phyloP scores from a whole-genome alignment of 371 early-diverging fungal genomes.

The Encephalitozoon hellem region DNA sequence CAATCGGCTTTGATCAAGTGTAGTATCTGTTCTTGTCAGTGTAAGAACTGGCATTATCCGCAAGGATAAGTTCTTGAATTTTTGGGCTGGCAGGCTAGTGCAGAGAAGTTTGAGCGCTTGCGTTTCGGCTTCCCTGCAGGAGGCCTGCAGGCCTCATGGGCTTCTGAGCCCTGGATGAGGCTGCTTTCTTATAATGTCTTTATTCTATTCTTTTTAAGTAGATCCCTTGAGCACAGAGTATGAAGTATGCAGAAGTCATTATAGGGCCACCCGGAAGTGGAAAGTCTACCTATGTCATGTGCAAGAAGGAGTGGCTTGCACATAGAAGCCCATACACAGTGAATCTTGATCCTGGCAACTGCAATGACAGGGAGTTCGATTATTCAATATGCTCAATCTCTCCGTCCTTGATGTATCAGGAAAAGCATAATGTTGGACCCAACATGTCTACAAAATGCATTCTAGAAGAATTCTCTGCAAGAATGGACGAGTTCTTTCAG shows the following conservation, averaged over 20 bases:
- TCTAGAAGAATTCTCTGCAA: slow-evolving; percentile 10
- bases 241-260: slow-evolving; percentile 45
- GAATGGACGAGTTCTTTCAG: slow-evolving; percentile 17
- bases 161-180: not conserved
- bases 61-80: slow-evolving; percentile 14
- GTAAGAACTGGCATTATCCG: slow-evolving; percentile 65
- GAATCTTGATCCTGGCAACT: slow-evolving; percentile 50
- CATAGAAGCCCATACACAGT: slow-evolving; percentile 27
- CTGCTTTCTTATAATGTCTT: not conserved
- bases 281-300: slow-evolving; percentile 41
- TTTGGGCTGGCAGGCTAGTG: not conserved
- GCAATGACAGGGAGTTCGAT: slow-evolving; percentile 4
- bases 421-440: slow-evolving; percentile 31
- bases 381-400: slow-evolving; percentile 1
- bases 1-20: slow-evolving; percentile 72
- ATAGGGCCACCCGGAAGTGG: slow-evolving; percentile 53
- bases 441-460: slow-evolving; percentile 37
- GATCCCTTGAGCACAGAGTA: not conserved
- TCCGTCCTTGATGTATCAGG: slow-evolving; percentile 12
- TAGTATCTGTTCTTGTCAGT: slow-evolving; percentile 72
- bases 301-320: slow-evolving; percentile 16
- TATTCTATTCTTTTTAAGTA: not conserved
- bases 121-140: not conserved
- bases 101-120: slow-evolving; percentile 10
- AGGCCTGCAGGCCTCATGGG: not conserved